phyloP scores from a whole-genome alignment of 2,329 filamentous ascomycete genomes.

The Cytospora chrysosperma region DNA sequence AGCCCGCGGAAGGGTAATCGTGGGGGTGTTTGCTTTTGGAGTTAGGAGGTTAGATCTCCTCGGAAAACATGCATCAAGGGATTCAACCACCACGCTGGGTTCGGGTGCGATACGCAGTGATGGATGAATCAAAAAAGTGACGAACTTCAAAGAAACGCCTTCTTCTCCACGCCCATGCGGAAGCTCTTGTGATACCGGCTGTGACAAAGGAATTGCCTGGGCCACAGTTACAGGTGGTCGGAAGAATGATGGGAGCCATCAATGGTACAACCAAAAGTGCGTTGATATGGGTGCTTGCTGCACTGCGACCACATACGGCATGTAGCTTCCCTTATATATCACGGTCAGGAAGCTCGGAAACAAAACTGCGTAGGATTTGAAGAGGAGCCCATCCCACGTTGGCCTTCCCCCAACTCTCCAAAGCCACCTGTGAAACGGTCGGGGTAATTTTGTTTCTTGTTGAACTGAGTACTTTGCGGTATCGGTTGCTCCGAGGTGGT shows the following conservation, averaged over 20 bases:
- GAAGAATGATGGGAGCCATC: background rate
- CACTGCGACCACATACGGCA: background rate
- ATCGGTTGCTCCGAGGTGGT: too few species aligned
- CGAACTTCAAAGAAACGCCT: slow-evolving; percentile 16
- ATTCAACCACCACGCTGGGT: slow-evolving; percentile 26
- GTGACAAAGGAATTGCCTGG: background rate
- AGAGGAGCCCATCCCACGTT: background rate
- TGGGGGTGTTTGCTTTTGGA: slow-evolving; percentile 34
- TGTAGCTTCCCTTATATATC: background rate
- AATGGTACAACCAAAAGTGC: background rate
- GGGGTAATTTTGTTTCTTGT: background rate
- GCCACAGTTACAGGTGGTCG: background rate
- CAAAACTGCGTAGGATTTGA: background rate
- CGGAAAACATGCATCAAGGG: slow-evolving; percentile 34
- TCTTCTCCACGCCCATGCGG: background rate
- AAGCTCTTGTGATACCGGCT: slow-evolving; percentile 4
- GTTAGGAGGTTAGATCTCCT: slow-evolving; percentile 35
- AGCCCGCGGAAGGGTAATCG: slow-evolving; percentile 31
- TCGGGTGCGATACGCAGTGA: slow-evolving; percentile 23
- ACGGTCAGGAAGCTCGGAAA: background rate
- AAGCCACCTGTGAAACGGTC: background rate
- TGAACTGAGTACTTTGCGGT: background rate
- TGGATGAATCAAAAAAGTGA: slow-evolving; percentile 25
- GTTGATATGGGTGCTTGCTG: background rate
- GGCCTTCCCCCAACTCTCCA: background rate